phyloP scores from a whole-genome alignment of 331 rosid species.

The Rosa hybrid region DNA sequence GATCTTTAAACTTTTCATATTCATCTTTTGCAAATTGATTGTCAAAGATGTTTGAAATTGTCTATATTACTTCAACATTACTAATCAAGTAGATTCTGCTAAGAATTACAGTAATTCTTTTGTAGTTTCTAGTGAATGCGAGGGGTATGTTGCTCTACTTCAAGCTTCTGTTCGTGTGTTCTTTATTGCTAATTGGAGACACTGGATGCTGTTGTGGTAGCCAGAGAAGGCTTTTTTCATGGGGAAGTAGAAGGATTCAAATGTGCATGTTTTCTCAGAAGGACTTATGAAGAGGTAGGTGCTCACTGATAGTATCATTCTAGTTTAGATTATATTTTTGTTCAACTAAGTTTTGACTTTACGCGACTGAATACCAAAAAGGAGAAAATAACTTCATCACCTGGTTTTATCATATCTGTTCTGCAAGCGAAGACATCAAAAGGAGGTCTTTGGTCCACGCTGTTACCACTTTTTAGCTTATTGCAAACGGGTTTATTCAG shows the following conservation, averaged over 20 bases:
- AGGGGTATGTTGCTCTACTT: no score
- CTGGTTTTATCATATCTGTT: slow-evolving; percentile 19
- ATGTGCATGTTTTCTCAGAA: slow-evolving; percentile 76
- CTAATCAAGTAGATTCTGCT: no score
- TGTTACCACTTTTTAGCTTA: slow-evolving; percentile 73
- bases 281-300: slow-evolving; percentile 84
- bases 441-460: slow-evolving; percentile 59
- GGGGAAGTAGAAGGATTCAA: slow-evolving; percentile 77
- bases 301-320: background rate
- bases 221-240: no score
- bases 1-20: no score
- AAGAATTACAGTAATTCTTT: no score
- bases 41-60: no score
- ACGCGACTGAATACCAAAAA: background rate
- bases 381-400: slow-evolving; percentile 6
- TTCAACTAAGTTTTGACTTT: background rate
- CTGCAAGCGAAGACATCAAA: slow-evolving; percentile 75
- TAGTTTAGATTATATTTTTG: slow-evolving; percentile 10
- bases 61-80: no score
- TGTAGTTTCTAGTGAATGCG: no score
- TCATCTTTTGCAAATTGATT: no score
- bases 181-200: no score
- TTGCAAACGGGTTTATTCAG: slow-evolving; percentile 74
- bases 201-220: no score
- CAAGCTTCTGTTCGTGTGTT: no score